Percentiles rank a stretch among this genome's conserved stretches.
phyloP scores from a whole-genome alignment of 768 basidiomycete genomes.

The Tulasnella sp. region DNA sequence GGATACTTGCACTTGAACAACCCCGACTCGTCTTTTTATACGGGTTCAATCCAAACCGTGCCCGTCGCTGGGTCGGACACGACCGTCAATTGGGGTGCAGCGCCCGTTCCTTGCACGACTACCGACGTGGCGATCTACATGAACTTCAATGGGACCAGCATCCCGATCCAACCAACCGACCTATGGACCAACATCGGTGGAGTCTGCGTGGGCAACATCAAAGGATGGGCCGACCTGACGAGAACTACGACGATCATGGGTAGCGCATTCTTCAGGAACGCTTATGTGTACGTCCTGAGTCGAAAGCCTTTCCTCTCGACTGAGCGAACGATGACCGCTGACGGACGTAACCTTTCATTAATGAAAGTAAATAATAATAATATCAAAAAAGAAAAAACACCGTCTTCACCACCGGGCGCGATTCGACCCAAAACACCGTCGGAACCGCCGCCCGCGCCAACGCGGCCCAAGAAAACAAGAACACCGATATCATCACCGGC shows the following conservation, averaged over 20 bases:
- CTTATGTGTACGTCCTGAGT: constrained; percentile 28
- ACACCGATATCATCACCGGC: constrained; percentile 31
- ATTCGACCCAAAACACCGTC: constrained; percentile 27
- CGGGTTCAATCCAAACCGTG: not conserved
- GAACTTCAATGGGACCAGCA: constrained; percentile 12
- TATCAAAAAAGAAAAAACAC: too few relatives aligned
- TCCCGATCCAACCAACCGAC: constrained; percentile 20
- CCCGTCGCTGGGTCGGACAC: not conserved
- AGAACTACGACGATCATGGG: constrained; percentile 25
- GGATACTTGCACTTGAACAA: constrained; percentile 17
- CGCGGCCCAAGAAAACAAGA: not conserved
- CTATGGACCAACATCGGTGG: constrained; percentile 16
- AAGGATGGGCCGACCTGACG: constrained; percentile 27
- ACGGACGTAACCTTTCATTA: not conserved
- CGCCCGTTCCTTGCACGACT: constrained; percentile 14
- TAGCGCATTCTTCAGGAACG: constrained; percentile 23
- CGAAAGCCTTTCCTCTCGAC: not conserved
- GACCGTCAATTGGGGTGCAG: not conserved
- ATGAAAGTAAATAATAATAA: too few relatives aligned
- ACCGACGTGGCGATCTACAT: constrained; percentile 6
- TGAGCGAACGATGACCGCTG: not conserved
- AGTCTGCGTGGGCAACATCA: constrained; percentile 29
- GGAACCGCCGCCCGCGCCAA: constrained; percentile 20
- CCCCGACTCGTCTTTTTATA: constrained; percentile 24
- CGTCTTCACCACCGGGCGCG: constrained; percentile 21